These are phyloP conservation scores for Yamadazyma taylorii DNA, from an alignment of 1,139 yeast species.

Conservation along the genomic window DNA sequence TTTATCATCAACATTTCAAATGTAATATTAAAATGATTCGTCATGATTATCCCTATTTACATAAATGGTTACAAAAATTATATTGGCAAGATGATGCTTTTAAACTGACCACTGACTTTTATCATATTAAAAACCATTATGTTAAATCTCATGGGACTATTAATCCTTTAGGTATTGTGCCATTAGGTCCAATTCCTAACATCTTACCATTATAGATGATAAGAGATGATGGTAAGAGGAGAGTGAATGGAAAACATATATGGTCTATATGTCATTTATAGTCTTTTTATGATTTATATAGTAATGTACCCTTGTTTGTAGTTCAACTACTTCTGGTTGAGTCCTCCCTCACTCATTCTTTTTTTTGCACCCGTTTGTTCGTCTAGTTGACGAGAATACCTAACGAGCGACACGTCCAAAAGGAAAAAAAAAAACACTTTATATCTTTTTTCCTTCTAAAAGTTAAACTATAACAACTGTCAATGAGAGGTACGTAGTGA, in stretches of 20 bases:
- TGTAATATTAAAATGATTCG: constrained; percentile 85
- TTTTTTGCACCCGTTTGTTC: constrained; percentile 2
- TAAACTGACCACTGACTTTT: constrained; percentile 77
- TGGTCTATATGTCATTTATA: too few species aligned
- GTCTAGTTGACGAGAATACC: constrained; percentile 4
- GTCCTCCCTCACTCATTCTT: too few species aligned
- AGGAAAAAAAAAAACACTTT: constrained; percentile 5
- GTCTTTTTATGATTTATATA: too few species aligned
- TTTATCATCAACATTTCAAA: constrained; percentile 92
- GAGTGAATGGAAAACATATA: too few species aligned
- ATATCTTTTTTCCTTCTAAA: not conserved
- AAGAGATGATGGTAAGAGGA: too few species aligned
- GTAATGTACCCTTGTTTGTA: not conserved
- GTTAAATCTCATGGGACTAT: constrained; percentile 77
- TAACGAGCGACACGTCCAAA: constrained; percentile 9
- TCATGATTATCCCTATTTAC: constrained; percentile 72
- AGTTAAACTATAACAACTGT: not conserved
- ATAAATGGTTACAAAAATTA: constrained; percentile 77
- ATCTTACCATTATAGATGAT: constrained; percentile 33
- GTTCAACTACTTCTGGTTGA: too few species aligned
- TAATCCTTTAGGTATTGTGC: constrained; percentile 83
- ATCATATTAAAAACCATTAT: constrained; percentile 88
- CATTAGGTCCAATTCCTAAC: constrained; percentile 85
- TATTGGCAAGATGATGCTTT: constrained; percentile 86
- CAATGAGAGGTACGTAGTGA: constrained; percentile 15